Conservation (phyloP, 2,329 filamentous ascomycete species). For the Epichloe aotearoae region DNA sequence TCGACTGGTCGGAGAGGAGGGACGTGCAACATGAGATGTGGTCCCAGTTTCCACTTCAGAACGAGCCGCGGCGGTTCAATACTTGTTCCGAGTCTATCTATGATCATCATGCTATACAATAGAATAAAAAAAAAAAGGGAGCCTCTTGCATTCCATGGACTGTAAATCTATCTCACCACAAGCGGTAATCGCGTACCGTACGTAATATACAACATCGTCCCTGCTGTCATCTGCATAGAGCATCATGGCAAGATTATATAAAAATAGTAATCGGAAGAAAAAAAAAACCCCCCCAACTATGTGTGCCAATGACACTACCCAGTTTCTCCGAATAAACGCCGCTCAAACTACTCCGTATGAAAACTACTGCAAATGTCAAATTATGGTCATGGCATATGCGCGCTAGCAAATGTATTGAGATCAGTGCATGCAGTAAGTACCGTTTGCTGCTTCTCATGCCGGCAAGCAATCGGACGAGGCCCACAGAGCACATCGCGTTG, state of each 20-base stretch:
- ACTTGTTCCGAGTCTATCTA: neutral
- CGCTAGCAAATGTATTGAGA: neutral
- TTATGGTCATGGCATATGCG: conserved; percentile 1
- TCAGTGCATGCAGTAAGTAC: neutral
- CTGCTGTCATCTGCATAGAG: neutral
- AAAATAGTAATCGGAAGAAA: neutral
- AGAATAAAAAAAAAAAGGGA: neutral
- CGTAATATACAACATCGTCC: conserved; percentile 5
- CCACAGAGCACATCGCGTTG: neutral
- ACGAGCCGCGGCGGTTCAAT: neutral
- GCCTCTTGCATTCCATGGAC: neutral
- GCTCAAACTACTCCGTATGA: neutral
- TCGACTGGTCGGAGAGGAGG: no score
- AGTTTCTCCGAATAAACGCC: conserved; percentile 5
- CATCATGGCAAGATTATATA: conserved; percentile 3
- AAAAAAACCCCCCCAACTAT: neutral
- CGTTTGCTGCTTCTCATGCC: neutral
- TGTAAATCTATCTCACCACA: neutral
- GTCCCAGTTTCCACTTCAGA: neutral
- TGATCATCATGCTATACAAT: conserved; percentile 4
- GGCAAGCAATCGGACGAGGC: neutral
- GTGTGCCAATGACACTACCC: conserved; percentile 1
- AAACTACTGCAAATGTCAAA: neutral
- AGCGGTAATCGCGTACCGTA: neutral
- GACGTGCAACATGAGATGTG: neutral